Conservation (phyloP, 2,329 filamentous ascomycete genomes). For the Graphilbum fragrans region DNA sequence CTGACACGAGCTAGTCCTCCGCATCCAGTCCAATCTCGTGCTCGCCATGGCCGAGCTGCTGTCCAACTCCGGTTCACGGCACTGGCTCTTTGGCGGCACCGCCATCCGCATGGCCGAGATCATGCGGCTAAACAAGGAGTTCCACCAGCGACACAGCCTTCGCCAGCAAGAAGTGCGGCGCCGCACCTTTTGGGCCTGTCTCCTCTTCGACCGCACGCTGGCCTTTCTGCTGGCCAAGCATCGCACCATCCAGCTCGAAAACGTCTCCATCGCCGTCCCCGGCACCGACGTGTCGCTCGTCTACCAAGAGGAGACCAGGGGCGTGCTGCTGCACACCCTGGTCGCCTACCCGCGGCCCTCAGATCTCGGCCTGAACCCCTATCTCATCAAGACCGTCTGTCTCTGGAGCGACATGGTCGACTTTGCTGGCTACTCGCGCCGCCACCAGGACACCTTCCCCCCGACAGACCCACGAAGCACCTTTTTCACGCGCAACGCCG, state of each 20-base stretch:
- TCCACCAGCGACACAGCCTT: constrained; percentile 12
- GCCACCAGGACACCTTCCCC: constrained; percentile 5
- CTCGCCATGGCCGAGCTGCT: constrained; percentile 12
- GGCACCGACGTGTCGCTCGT: constrained; percentile 8
- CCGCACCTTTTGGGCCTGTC: constrained; percentile 8
- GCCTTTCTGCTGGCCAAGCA: constrained; percentile 9
- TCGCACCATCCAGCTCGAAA: constrained; percentile 2
- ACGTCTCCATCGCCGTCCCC: constrained; percentile 8
- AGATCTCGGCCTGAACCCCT: constrained; percentile 9
- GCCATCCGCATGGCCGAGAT: constrained; percentile 15
- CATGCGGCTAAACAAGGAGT: constrained; percentile 14
- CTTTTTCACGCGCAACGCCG: constrained; percentile 3
- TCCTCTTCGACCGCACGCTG: constrained; percentile 3
- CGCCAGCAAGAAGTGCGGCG: constrained; percentile 9
- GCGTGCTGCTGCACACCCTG: constrained; percentile 7
- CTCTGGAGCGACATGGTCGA: constrained; percentile 10
- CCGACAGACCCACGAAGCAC: constrained; percentile 7
- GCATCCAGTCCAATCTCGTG: constrained; percentile 11
- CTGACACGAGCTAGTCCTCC: constrained; percentile 4
- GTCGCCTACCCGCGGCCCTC: constrained; percentile 7
- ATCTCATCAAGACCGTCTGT: constrained; percentile 10
- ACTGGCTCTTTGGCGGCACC: constrained; percentile 12
- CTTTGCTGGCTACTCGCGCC: constrained; percentile 5
- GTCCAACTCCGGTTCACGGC: constrained; percentile 11
- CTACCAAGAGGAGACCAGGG: constrained; percentile 9